These are phyloP conservation scores for Naganishia randhawae DNA, from an alignment of 768 basidiomycete species.

Conservation along the genomic window DNA sequence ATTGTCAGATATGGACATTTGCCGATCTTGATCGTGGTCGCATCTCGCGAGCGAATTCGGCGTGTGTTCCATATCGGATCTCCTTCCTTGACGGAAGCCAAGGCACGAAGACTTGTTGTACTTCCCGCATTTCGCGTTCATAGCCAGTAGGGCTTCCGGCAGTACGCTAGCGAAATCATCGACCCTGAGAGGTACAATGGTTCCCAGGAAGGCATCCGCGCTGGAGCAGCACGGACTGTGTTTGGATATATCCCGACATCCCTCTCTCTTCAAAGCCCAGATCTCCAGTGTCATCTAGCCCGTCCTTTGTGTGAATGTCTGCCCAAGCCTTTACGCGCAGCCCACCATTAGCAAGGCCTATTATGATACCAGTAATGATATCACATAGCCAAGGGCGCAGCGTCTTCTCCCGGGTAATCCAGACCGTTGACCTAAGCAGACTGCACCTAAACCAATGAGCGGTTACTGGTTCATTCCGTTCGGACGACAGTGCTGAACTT, in stretches of 20 bases:
- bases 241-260: not conserved
- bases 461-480: slow-evolving; percentile 1
- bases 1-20: slow-evolving; percentile 13
- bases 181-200: not conserved
- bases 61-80: slow-evolving; percentile 1
- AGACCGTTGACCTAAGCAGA: not conserved
- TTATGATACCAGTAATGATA: not conserved
- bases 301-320: not conserved
- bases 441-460: not conserved
- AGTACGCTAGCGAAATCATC: not conserved
- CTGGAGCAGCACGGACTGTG: not conserved
- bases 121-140: slow-evolving; percentile 21
- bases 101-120: not conserved
- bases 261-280: not conserved
- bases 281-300: not conserved
- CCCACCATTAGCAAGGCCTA: not conserved
- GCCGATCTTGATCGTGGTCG: not conserved
- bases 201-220: slow-evolving; percentile 17
- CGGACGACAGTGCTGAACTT: not conserved
- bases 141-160: not conserved
- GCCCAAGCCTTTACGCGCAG: slow-evolving; percentile 16
- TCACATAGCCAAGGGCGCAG: not conserved
- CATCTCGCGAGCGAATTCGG: slow-evolving; percentile 8
- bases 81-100: not conserved
- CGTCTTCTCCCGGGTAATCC: slow-evolving; percentile 19